A percentile compares a stretch with the other conserved stretches of the same genome.
phyloP scores from a whole-genome alignment of 2,329 filamentous ascomycete species.

The Scedosporium minutisporum region DNA sequence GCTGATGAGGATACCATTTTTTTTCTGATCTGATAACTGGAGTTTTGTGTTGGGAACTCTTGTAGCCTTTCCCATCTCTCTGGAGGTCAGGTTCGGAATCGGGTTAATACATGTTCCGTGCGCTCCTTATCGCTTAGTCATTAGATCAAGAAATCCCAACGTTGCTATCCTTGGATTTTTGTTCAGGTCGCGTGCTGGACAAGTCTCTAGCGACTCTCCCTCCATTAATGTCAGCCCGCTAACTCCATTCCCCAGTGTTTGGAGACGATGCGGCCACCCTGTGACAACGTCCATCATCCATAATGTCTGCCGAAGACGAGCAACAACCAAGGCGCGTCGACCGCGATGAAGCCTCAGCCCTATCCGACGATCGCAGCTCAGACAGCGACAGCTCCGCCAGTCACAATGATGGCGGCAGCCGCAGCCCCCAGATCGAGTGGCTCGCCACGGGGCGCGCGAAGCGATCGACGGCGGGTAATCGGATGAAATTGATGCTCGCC shows the following conservation, averaged over 20 bases:
- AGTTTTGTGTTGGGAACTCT: too few species aligned
- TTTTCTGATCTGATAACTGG: too few species aligned
- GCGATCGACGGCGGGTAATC: conserved; percentile 74
- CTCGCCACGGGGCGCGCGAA: conserved; percentile 64
- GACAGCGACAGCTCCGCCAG: conserved; percentile 26
- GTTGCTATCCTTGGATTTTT: not conserved
- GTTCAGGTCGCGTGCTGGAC: not conserved
- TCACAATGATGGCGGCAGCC: conserved; percentile 16
- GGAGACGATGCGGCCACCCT: not conserved
- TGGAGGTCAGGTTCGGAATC: too few species aligned
- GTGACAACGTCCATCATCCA: not conserved
- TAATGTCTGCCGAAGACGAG: conserved; percentile 4
- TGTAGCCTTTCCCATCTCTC: too few species aligned
- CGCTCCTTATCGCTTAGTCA: too few species aligned
- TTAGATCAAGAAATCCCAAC: too few species aligned
- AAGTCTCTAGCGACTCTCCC: not conserved
- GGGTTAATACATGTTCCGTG: too few species aligned
- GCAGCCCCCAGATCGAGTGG: conserved; percentile 45
- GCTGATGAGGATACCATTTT: too few species aligned
- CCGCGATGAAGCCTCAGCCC: not conserved
- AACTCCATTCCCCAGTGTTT: not conserved
- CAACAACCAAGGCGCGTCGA: not conserved
- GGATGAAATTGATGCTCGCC: conserved; percentile 68
- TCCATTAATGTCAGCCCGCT: not conserved
- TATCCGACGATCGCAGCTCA: conserved; percentile 6